Base-by-base conservation (phyloP, 2,329 filamentous ascomycete genomes). In the Didymella keratinophila region DNA sequence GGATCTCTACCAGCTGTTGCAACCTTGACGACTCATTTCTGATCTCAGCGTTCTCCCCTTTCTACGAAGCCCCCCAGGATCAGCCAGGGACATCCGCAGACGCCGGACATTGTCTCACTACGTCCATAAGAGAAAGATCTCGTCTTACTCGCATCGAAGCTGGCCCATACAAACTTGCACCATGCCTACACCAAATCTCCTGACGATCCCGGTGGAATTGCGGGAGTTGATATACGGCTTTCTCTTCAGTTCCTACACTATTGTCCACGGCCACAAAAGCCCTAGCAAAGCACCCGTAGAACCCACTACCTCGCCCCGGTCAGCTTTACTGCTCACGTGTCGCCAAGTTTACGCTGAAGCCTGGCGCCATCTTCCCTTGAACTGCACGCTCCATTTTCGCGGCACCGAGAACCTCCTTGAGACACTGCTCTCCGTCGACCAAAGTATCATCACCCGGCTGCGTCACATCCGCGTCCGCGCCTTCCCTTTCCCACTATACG, bases 191-290 rank as follows among this genome's bases (percentile, higher is more conserved):
- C 55, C 73, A 41, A 64, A 57, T n/a, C 60, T 76, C n/a, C 59
- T 77, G 8, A 62, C 68, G 2, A 58, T 77, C 14, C 74, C 74
- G 0, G 55, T 70, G 2, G 74, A 77, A 60, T 57, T 77, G 8
- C 66, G 74, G 28, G 71, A 75, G 46, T 50, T 74, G 27, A 74
- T 77, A 43, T 77, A 76, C 49, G 63, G 60, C n/a, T 64, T 72
- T 30, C 63, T 77, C 34, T 77, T 75, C 57, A 66, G 64, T 34
- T 65, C 68, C 36, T 70, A 67, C 50, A 72, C 65, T 6, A 67
- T 76, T 21, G 60, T 52, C 14, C 74, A 71, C 39, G 73, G 73
- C 23, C 71, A 71, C 57, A 63, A 61, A 25, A 60, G 66, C 27
- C 56, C 62, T 34, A 59, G 43, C 34, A 52, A 52, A 16, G 18